These are phyloP conservation scores for Dothistroma septosporum DNA, from an alignment of 2,329 filamentous ascomycete genomes.

Conservation along the genomic window DNA sequence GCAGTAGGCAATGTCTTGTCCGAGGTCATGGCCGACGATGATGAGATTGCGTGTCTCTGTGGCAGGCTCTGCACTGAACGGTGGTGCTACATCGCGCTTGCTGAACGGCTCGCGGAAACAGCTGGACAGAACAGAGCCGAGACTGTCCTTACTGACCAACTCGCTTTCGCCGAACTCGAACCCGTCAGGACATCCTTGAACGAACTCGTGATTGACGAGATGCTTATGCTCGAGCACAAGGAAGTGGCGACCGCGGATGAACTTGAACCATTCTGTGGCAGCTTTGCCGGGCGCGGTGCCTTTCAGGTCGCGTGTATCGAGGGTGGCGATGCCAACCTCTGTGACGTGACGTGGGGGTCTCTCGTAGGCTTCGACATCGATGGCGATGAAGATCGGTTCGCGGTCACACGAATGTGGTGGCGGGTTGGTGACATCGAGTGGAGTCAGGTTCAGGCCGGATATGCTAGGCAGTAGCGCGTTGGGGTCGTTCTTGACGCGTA, in stretches of 20 bases:
- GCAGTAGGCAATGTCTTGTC: conserved; percentile 66
- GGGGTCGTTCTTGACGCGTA: conserved; percentile 45
- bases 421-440: conserved; percentile 45
- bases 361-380: conserved; percentile 85
- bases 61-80: not conserved
- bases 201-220: conserved; percentile 63
- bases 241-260: conserved; percentile 70
- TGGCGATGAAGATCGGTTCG: conserved; percentile 65
- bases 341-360: conserved; percentile 62
- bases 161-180: conserved; percentile 70
- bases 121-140: conserved; percentile 45
- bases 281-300: conserved; percentile 56
- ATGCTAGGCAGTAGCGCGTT: conserved; percentile 21
- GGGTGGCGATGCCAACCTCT: conserved; percentile 76
- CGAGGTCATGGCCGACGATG: conserved; percentile 72
- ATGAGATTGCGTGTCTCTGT: conserved; percentile 57
- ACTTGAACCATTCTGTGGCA: conserved; percentile 62
- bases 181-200: conserved; percentile 66
- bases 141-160: conserved; percentile 46
- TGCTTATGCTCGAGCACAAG: conserved; percentile 66
- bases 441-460: conserved; percentile 15
- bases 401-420: conserved; percentile 48
- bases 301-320: conserved; percentile 64
- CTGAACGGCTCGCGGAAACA: conserved; percentile 59
- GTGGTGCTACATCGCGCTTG: conserved; percentile 11